A percentile compares a stretch with the other conserved stretches of the same genome.
phyloP scores from a whole-genome alignment of 345 rosid genomes.

The Dipteronia dyeriana region DNA sequence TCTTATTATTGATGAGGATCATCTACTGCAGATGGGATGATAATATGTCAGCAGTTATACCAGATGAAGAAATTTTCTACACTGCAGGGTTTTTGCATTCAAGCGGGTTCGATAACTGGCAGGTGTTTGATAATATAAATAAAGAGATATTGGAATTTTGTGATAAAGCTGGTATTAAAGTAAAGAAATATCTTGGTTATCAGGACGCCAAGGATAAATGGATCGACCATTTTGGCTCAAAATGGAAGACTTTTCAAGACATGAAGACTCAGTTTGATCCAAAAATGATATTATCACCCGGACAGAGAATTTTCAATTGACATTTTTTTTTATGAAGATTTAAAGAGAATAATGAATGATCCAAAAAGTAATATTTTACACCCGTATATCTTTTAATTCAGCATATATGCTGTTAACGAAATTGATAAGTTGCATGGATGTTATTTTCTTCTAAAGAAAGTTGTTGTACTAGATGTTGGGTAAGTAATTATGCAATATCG shows the following conservation, averaged over 20 bases:
- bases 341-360: too few relatives aligned
- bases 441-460: too few relatives aligned
- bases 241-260: constrained; percentile 33
- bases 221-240: constrained; percentile 38
- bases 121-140: constrained; percentile 31
- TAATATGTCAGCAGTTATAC: constrained; percentile 41
- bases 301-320: constrained; percentile 39
- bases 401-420: too few relatives aligned
- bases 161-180: constrained; percentile 24
- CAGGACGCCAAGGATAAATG: constrained; percentile 27
- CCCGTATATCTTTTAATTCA: too few relatives aligned
- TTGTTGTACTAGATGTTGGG: too few relatives aligned
- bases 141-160: constrained; percentile 35
- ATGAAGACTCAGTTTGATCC: constrained; percentile 42
- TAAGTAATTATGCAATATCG: too few relatives aligned
- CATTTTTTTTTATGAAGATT: constrained; percentile 1
- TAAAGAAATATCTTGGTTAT: constrained; percentile 34
- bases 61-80: constrained; percentile 43
- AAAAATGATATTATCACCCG: constrained; percentile 41
- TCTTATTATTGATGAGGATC: neutral
- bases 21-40: constrained; percentile 38
- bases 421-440: too few relatives aligned
- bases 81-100: constrained; percentile 39
- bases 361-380: too few relatives aligned
- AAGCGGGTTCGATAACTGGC: constrained; percentile 31